phyloP scores from a whole-genome alignment of 2,329 filamentous ascomycete genomes.

The Chlorencoelia australis region DNA sequence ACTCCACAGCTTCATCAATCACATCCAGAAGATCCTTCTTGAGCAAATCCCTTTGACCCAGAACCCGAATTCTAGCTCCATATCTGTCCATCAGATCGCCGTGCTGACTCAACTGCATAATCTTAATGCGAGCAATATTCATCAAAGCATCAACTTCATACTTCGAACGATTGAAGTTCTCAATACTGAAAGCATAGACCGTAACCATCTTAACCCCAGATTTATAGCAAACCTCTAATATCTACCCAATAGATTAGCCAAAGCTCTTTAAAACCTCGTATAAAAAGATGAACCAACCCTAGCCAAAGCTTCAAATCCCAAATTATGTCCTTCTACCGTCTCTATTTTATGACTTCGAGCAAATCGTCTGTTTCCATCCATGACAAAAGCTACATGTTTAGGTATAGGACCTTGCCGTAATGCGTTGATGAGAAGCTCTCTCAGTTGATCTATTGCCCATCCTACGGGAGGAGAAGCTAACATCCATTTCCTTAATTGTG shows the following conservation, averaged over 20 bases:
- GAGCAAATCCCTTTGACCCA: conserved; percentile 77
- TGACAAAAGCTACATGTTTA: conserved; percentile 95
- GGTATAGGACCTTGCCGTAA: conserved; percentile 86
- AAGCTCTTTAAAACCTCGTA: background rate
- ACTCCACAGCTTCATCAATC: conserved; percentile 73
- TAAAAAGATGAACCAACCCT: conserved; percentile 44
- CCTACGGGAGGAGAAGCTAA: conserved; percentile 82
- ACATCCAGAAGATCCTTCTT: conserved; percentile 81
- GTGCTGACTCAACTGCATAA: conserved; percentile 84
- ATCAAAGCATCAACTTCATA: conserved; percentile 96
- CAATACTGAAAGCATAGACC: conserved; percentile 96
- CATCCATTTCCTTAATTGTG: conserved; percentile 62
- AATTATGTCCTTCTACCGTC: conserved; percentile 89
- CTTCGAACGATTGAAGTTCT: conserved; percentile 95
- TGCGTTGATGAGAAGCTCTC: conserved; percentile 79
- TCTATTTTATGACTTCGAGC: conserved; percentile 86
- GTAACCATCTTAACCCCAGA: conserved; percentile 94
- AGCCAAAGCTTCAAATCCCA: conserved; percentile 91
- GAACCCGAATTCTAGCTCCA: conserved; percentile 73
- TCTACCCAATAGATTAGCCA: conserved; percentile 36
- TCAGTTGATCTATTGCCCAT: conserved; percentile 70
- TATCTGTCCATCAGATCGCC: conserved; percentile 90
- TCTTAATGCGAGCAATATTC: conserved; percentile 94
- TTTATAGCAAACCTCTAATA: conserved; percentile 97
- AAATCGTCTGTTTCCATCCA: conserved; percentile 96